Evolutionary conservation across 2,329 filamentous ascomycete species (phyloP).

Genomic region (Sclerotinia minor): DNA sequence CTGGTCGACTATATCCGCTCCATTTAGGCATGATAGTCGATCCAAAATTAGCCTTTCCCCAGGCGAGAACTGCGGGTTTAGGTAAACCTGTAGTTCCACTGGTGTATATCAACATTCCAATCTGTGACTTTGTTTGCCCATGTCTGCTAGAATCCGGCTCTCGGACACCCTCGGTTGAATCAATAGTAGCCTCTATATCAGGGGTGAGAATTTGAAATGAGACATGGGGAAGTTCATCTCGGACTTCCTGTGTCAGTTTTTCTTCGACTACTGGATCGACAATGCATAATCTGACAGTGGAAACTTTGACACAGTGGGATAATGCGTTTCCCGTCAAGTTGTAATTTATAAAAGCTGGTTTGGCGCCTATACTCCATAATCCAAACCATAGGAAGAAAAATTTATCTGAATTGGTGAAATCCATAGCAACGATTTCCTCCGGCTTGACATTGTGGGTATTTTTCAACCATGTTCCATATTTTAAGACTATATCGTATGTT

Average conservation of each 20-base stretch:
- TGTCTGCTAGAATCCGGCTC: conserved; percentile 57
- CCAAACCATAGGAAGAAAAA: conserved; percentile 75
- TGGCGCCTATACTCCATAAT: conserved; percentile 79
- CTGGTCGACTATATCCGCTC: conserved; percentile 58
- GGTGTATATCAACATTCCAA: conserved; percentile 79
- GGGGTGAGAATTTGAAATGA: conserved; percentile 63
- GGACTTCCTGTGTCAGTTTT: conserved; percentile 59
- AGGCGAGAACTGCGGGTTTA: conserved; percentile 76
- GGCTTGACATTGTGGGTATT: conserved; percentile 61
- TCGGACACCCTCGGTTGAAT: conserved; percentile 53
- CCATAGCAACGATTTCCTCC: conserved; percentile 75
- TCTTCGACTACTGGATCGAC: conserved; percentile 63
- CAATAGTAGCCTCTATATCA: conserved; percentile 56
- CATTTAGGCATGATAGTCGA: conserved; percentile 55
- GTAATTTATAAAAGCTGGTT: conserved; percentile 86
- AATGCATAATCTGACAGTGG: conserved; percentile 65
- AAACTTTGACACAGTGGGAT: conserved; percentile 70
- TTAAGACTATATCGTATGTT: conserved; percentile 67
- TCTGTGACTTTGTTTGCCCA: conserved; percentile 52
- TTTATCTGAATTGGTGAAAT: conserved; percentile 78
- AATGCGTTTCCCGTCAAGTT: conserved; percentile 72
- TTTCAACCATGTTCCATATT: conserved; percentile 75
- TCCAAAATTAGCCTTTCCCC: conserved; percentile 62
- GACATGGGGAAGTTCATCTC: conserved; percentile 50
- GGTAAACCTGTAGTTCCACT: conserved; percentile 83